Base-by-base conservation (phyloP, 1,139 yeast species). In the Geotrichum australiense region DNA sequence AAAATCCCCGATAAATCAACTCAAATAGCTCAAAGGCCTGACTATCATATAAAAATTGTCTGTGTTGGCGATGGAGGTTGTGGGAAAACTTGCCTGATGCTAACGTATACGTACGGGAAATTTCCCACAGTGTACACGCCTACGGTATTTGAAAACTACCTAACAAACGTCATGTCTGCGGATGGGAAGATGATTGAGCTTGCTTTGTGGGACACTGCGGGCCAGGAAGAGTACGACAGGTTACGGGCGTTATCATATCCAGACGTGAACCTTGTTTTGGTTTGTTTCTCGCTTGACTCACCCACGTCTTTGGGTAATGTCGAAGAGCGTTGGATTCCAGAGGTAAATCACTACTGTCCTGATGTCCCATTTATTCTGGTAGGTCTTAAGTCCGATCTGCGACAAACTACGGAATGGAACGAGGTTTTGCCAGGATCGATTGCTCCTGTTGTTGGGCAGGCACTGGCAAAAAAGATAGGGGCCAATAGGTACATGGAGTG, bases 141-240 rank as follows among this genome's bases (percentile, higher is more conserved):
- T 2, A 85, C 94, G 0, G 83, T 87, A 19, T 86, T 86, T 63
- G 95, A 86, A 54, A 85, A 85, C 61, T 84, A 84, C 55, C 77
- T 83, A 20, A 76, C 87, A 8, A 74, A 75, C 39, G 76, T 83
- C 4, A 60, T 63, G 32, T 70, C 79, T 0, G 78, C 85, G 1
- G 64, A 65, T 40, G 70, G 69, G 31, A 74, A 76, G 50, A 57
- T 70, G n/a, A 72, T 80, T 46, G 93, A 77, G 63, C 67, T 85
- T 55, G 91, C 83, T 21, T 63, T 85, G 35, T 84, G 94, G 94
- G 97, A 89, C 61, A 86, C 96, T 0, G 96, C 96, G 0, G 95
- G 96, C 3, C 95, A 86, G 62, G 95, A 86, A 62, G 94, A 85
- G 59, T 86, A 85, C 59, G 94, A 83, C 59, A 64, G 96, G 45